A percentile compares a stretch with the other conserved stretches of the same genome.
Conservation (phyloP, 1,284 basidiomycete genomes). For the Termitomyces sp. region DNA sequence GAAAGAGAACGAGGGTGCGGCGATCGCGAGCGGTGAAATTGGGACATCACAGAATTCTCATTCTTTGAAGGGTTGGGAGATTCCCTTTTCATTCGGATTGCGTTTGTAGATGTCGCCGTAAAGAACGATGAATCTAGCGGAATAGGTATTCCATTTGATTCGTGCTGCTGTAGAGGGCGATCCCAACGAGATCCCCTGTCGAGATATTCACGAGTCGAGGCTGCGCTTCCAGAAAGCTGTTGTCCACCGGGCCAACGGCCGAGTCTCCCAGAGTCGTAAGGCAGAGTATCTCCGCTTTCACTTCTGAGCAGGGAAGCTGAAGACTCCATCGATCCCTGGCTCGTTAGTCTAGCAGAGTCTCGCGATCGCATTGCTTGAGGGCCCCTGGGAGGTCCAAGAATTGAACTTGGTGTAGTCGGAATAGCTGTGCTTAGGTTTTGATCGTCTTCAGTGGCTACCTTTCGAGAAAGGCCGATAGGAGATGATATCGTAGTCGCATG, state of each 20-base stretch:
- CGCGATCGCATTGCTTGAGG: constrained; percentile 14
- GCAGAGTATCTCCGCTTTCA: background rate
- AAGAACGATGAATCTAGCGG: constrained; percentile 13
- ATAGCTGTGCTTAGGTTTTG: background rate
- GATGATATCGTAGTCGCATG: background rate
- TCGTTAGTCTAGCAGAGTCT: background rate
- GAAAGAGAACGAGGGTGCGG: constrained; percentile 4
- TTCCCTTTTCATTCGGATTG: background rate
- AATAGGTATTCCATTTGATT: constrained; percentile 8
- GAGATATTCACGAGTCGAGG: background rate
- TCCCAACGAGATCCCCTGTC: background rate
- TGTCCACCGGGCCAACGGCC: background rate
- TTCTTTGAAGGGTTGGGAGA: constrained; percentile 2
- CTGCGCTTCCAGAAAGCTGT: background rate
- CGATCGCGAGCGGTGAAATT: constrained; percentile 2
- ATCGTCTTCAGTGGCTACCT: background rate
- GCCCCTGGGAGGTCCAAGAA: constrained; percentile 6
- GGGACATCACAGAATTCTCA: background rate
- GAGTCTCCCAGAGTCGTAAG: background rate
- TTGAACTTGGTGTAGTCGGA: background rate
- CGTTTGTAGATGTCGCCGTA: background rate
- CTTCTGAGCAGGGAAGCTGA: background rate
- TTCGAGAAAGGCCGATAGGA: background rate
- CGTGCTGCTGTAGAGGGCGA: background rate
- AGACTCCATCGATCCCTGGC: background rate